Evolutionary conservation across 1,284 basidiomycete species (phyloP).

Genomic region (Phlebopus sp.): DNA sequence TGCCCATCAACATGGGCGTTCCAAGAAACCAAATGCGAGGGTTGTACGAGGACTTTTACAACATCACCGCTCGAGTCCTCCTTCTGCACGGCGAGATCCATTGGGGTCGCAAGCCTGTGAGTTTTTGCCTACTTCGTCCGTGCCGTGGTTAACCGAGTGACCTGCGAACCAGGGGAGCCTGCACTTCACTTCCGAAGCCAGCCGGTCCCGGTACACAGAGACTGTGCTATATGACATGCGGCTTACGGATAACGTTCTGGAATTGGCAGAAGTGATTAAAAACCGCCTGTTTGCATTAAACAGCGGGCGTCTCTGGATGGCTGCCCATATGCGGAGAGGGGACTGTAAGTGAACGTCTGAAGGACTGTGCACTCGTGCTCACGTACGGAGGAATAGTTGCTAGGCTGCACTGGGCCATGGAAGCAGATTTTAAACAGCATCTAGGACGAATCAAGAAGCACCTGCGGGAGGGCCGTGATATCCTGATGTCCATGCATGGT

Average conservation of each 20-base stretch:
- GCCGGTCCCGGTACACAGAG: constrained; percentile 32
- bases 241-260: constrained; percentile 29
- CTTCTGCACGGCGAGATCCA: constrained; percentile 42
- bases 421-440: constrained; percentile 32
- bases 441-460: constrained; percentile 36
- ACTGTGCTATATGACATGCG: constrained; percentile 37
- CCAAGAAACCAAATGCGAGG: constrained; percentile 35
- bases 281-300: constrained; percentile 34
- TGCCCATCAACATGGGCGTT: constrained; percentile 35
- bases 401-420: constrained; percentile 36
- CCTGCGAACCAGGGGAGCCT: constrained; percentile 33
- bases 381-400: constrained; percentile 20
- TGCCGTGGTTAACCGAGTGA: not conserved
- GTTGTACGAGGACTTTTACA: constrained; percentile 38
- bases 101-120: constrained; percentile 39
- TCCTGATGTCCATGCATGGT: constrained; percentile 25
- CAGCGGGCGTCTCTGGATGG: constrained; percentile 43
- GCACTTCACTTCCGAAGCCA: constrained; percentile 36
- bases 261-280: constrained; percentile 33
- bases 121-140: constrained; percentile 10
- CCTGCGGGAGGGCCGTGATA: constrained; percentile 31
- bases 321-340: constrained; percentile 47
- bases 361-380: not conserved
- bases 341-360: constrained; percentile 34
- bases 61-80: constrained; percentile 35